These are phyloP conservation scores for Liriodendron chinense DNA, from an alignment of 164 flowering plant species.

Conservation along the genomic window DNA sequence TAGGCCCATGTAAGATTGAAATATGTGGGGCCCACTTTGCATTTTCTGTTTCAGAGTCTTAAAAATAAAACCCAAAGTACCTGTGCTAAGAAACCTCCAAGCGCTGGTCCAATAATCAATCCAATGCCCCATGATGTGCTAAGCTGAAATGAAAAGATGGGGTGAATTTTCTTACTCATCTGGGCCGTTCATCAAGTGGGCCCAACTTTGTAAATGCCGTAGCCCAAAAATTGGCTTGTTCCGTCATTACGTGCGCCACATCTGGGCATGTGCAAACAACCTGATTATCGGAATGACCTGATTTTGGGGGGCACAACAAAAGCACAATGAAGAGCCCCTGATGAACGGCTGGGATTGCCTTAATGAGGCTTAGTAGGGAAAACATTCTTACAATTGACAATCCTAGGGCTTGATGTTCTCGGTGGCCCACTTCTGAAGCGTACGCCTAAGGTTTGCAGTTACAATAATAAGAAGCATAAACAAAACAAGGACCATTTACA, in stretches of 20 bases:
- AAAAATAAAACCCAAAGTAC: constrained; percentile 22
- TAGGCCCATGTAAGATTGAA: neutral
- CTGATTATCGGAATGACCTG: no score
- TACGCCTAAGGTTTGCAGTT: constrained; percentile 42
- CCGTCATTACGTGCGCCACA: no score
- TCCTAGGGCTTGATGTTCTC: constrained; percentile 55
- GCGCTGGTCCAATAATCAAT: constrained; percentile 65
- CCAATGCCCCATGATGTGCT: constrained; percentile 68
- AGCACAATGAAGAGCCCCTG: no score
- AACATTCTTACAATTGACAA: constrained; percentile 42
- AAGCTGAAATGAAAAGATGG: constrained; percentile 32
- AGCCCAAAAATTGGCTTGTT: no score
- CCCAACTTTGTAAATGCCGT: neutral
- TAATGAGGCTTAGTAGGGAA: no score
- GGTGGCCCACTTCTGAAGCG: constrained; percentile 53
- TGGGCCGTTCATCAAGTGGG: no score
- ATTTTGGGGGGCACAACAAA: no score
- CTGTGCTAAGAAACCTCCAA: constrained; percentile 68
- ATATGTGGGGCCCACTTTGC: neutral
- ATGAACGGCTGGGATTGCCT: no score
- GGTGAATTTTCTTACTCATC: no score
- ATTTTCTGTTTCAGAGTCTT: neutral
- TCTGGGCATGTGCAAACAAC: no score
- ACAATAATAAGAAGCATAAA: neutral
- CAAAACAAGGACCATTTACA: neutral